Conservation (phyloP, 495 filamentous ascomycete genomes). For the Neurospora terricola region DNA sequence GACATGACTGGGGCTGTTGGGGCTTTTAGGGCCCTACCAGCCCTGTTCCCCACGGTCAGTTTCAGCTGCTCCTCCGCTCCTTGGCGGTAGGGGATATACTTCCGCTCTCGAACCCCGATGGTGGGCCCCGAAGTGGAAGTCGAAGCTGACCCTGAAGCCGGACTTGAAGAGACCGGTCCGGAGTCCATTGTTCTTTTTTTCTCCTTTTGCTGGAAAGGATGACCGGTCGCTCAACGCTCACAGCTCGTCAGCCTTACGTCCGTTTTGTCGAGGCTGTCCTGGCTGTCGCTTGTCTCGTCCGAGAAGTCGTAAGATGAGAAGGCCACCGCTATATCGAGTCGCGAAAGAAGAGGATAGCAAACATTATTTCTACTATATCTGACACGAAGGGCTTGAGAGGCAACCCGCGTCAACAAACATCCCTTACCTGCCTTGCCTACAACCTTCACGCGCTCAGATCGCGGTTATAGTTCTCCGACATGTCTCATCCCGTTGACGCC, state of each 20-base stretch:
- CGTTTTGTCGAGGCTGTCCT: not conserved
- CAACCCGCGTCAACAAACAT: not conserved
- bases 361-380: not conserved
- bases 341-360: not conserved
- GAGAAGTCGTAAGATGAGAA: not conserved
- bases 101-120: not conserved
- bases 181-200: not conserved
- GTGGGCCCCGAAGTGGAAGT: not conserved
- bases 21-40: not conserved
- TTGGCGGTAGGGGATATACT: not conserved
- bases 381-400: not conserved
- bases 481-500: not conserved
- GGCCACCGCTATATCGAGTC: not conserved
- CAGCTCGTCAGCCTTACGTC: not conserved
- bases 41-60: not conserved
- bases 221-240: not conserved
- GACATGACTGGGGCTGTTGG: not conserved
- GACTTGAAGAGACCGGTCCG: not conserved
- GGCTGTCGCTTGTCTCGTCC: not conserved
- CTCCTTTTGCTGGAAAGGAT: not conserved
- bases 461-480: not conserved
- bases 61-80: not conserved
- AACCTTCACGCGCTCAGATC: not conserved
- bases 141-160: not conserved
- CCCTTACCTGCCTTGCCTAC: not conserved